phyloP scores from a whole-genome alignment of 1,139 yeast species.

The Nakaseomyces uthaithaninus region DNA sequence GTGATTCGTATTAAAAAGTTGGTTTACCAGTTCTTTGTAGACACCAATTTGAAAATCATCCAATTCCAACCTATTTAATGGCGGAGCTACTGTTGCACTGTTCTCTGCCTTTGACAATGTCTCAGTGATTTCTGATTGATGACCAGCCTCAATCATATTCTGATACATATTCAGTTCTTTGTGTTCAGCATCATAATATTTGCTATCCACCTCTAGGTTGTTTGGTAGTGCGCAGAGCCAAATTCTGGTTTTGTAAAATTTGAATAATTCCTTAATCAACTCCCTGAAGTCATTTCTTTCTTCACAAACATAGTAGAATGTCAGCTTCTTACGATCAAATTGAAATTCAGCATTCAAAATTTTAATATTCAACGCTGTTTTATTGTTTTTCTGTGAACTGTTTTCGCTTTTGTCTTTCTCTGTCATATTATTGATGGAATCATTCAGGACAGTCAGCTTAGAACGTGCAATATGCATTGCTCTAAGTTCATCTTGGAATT shows the following conservation, averaged over 20 bases:
- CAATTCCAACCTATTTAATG: conserved; percentile 25
- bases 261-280: conserved; percentile 82
- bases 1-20: conserved; percentile 15
- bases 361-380: conserved; percentile 34
- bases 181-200: conserved; percentile 26
- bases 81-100: conserved; percentile 27
- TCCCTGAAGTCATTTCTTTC: conserved; percentile 89
- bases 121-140: conserved; percentile 14
- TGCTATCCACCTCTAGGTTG: conserved; percentile 27
- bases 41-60: conserved; percentile 34
- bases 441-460: conserved; percentile 31
- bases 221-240: conserved; percentile 86
- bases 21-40: conserved; percentile 31
- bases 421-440: conserved; percentile 12
- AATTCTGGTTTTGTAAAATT: conserved; percentile 89
- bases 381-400: conserved; percentile 1
- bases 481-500: conserved; percentile 39
- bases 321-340: conserved; percentile 86
- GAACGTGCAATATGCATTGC: conserved; percentile 38
- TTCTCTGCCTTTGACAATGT: conserved; percentile 21
- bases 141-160: conserved; percentile 29
- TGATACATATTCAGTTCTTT: conserved; percentile 29
- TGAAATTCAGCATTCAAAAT: conserved; percentile 82
- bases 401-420: conserved; percentile 7
- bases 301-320: conserved; percentile 67